phyloP scores from a whole-genome alignment of 371 early-diverging fungal species.

The Enterospora canceri region DNA sequence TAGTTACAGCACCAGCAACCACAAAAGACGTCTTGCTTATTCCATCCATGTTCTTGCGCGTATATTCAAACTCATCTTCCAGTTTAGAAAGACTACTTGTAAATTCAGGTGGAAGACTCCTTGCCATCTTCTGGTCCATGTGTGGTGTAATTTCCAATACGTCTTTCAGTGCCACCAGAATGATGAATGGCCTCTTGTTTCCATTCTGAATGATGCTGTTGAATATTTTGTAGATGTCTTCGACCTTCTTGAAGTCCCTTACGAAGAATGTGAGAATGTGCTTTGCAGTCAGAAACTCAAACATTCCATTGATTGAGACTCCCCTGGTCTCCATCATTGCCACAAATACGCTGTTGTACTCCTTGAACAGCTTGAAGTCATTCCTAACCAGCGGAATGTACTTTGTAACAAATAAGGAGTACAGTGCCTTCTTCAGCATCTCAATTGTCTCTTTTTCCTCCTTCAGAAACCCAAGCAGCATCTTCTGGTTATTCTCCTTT shows the following conservation, averaged over 20 bases:
- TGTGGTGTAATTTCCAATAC: conserved; percentile 5
- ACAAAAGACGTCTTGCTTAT: not conserved
- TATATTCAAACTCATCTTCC: conserved; percentile 35
- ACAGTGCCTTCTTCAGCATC: conserved; percentile 6
- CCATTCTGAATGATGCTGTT: conserved; percentile 34
- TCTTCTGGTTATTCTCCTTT: not conserved
- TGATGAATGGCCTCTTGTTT: conserved; percentile 22
- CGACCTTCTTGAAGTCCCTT: conserved; percentile 16
- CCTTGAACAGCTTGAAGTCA: conserved; percentile 37
- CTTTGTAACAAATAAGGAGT: conserved; percentile 38
- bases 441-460: conserved; percentile 1
- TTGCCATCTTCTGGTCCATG: conserved; percentile 5
- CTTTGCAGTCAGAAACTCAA: conserved; percentile 1
- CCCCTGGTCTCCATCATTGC: conserved; percentile 43
- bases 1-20: conserved; percentile 15
- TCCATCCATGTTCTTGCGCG: conserved; percentile 6
- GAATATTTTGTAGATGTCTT: conserved; percentile 41
- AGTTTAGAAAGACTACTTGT: conserved; percentile 5
- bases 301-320: conserved; percentile 8
- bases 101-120: conserved; percentile 17
- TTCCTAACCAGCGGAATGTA: conserved; percentile 29
- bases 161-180: conserved; percentile 36
- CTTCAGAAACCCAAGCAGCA: conserved; percentile 2
- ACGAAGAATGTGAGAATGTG: conserved; percentile 43
- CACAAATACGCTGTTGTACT: conserved; percentile 38